Conservation (phyloP, 192 early-diverging fungal species). For the Coemansia sp. region DNA sequence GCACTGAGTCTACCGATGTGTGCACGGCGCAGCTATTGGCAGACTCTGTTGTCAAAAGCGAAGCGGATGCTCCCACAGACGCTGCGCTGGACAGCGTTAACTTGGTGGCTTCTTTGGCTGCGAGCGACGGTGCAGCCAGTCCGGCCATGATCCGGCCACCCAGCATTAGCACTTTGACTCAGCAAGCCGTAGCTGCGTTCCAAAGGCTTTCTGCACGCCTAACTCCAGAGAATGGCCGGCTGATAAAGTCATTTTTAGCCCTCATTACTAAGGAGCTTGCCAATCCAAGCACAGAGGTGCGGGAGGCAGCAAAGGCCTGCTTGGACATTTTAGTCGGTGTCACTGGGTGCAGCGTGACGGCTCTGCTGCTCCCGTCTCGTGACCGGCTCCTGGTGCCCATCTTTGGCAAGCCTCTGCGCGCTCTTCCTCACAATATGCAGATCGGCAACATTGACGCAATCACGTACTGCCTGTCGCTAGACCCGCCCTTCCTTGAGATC, state of each 20-base stretch:
- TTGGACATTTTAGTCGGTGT: slow-evolving; percentile 78
- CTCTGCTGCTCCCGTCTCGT: slow-evolving; percentile 76
- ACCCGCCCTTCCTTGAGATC: slow-evolving; percentile 84
- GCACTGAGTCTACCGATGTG: neutral
- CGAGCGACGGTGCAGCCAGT: neutral
- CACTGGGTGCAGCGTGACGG: slow-evolving; percentile 75
- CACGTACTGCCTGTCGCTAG: slow-evolving; percentile 87
- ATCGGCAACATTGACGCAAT: slow-evolving; percentile 99
- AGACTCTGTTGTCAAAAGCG: neutral
- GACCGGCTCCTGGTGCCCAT: slow-evolving; percentile 88
- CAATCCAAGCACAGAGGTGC: slow-evolving; percentile 82
- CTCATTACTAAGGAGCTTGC: slow-evolving; percentile 87
- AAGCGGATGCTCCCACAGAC: neutral
- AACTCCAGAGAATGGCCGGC: slow-evolving; percentile 31
- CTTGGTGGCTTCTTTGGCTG: neutral
- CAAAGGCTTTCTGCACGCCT: slow-evolving; percentile 33
- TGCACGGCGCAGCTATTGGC: neutral
- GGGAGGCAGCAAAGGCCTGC: slow-evolving; percentile 82
- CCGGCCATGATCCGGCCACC: neutral
- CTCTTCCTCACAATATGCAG: slow-evolving; percentile 92
- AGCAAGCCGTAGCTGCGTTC: slow-evolving; percentile 17
- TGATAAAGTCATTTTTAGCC: slow-evolving; percentile 42
- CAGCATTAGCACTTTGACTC: neutral
- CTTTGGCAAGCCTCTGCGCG: slow-evolving; percentile 94
- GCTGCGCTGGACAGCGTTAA: neutral